Base-by-base conservation (phyloP, 306 rosid genomes). In the Castanea mollissima region DNA sequence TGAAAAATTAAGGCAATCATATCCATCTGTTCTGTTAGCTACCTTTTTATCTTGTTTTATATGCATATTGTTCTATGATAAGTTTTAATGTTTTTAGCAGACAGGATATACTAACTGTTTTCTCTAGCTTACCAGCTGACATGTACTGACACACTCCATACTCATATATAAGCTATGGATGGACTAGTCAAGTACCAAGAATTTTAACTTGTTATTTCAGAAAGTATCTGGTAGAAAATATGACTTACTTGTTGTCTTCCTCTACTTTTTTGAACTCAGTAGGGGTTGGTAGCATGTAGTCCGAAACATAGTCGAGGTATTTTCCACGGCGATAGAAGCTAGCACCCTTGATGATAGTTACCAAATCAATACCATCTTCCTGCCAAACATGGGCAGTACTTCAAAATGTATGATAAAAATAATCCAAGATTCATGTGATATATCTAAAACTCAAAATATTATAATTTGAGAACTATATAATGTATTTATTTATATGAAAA, bases 291-390 rank as follows among this genome's bases (percentile, higher is more conserved):
- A 86, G 92, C 49, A 94, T 80, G 79, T 83, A 94, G 86, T 94
- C 99, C 25, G 86, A 82, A 71, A 72, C 90, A 73, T 84, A 90
- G 83, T 94, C 94, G 70, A 80, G 88, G 58, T 80, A 49, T 76
- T 82, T 88, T 56, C 93, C 86, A 70, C 97, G 91, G 16, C 97
- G 97, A 80, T 94, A 94, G 88, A 79, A 82, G 83, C 88, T 75
- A 74, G 93, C 70, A 58, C 85, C 71, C 90, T 90, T 92, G 85
- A 94, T 88, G 72, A 88, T 63, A 5, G 90, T 86, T 56, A 91
- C 85, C 80, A 94, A 78, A 83, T 94, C 95, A 86, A 90, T 19
- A 69, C 56, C 81, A 4, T 83, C 87, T 83, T 94, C 97, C 99
- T 94, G 92, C 76, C 60, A 90, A 64, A 46, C 69, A 78, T 69